These are phyloP conservation scores for Rubroshorea leprosula DNA, from an alignment of 345 rosid species.

Conservation along the genomic window DNA sequence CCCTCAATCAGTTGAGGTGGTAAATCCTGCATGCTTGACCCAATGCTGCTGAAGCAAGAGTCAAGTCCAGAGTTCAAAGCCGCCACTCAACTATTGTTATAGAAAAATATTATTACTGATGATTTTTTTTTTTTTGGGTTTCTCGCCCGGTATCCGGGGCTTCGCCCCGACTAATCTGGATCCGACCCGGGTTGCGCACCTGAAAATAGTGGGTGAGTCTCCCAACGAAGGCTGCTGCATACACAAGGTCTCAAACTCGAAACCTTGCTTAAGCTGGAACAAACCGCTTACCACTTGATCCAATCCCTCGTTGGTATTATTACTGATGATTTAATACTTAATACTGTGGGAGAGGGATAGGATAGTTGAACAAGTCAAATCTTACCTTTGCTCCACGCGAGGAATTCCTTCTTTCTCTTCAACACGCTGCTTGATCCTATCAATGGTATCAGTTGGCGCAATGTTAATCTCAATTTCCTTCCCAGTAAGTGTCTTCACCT, in stretches of 20 bases:
- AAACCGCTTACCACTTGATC: no score
- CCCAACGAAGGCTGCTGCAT: no score
- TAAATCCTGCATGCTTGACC: neutral
- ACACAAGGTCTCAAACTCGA: no score
- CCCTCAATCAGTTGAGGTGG: neutral
- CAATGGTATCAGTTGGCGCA: constrained; percentile 88
- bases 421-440: constrained; percentile 88
- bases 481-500: constrained; percentile 92
- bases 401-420: constrained; percentile 99
- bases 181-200: no score
- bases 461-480: constrained; percentile 94
- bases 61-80: neutral
- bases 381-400: constrained; percentile 88
- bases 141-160: no score
- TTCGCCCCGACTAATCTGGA: no score
- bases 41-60: neutral
- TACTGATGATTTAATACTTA: neutral
- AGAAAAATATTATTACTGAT: neutral
- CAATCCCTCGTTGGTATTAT: no score
- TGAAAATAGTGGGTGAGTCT: no score
- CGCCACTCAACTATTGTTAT: neutral
- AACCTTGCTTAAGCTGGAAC: no score
- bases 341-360: neutral
- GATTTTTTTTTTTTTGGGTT: no score
- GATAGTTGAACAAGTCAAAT: neutral